phyloP scores from a whole-genome alignment of 495 filamentous ascomycete species.

The Aeminium ludgeri region DNA sequence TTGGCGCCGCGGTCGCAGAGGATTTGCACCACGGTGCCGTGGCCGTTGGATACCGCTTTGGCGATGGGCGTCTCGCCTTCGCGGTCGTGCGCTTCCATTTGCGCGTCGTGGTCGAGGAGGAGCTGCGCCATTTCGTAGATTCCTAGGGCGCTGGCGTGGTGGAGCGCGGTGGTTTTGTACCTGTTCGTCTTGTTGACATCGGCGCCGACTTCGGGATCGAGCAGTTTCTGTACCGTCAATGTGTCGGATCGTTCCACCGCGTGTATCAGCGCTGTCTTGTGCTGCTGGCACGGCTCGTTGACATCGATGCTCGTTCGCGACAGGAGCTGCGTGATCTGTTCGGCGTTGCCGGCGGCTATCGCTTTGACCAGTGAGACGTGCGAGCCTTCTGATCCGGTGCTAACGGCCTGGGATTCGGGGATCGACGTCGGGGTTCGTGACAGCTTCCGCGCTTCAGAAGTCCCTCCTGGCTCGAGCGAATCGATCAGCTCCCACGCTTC shows the following conservation, averaged over 20 bases:
- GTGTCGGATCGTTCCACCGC: constrained; percentile 3
- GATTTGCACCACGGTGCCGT: not conserved
- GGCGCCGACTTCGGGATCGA: constrained; percentile 4
- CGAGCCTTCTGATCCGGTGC: not conserved
- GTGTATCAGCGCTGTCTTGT: constrained; percentile 7
- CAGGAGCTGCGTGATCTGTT: not conserved
- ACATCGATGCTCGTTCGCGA: constrained; percentile 1
- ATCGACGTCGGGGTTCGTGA: no score
- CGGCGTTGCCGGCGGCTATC: constrained; percentile 2
- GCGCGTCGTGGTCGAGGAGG: constrained; percentile 5
- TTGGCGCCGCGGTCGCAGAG: constrained; percentile 3
- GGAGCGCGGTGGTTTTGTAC: constrained; percentile 2
- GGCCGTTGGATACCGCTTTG: constrained; percentile 2
- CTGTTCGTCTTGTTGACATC: constrained; percentile 1
- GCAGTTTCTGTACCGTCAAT: constrained; percentile 3
- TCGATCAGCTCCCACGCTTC: not conserved
- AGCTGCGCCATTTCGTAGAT: constrained; percentile 1
- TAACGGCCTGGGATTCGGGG: no score
- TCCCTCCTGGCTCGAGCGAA: not conserved
- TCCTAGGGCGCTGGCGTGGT: constrained; percentile 3
- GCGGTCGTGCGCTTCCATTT: constrained; percentile 6
- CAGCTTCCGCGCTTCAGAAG: no score
- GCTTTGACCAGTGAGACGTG: constrained; percentile 1
- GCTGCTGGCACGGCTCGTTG: not conserved
- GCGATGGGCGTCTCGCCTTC: constrained; percentile 4